Evolutionary conservation across 169 alveolate species (phyloP).

Genomic region (Plasmodium coatneyi): DNA sequence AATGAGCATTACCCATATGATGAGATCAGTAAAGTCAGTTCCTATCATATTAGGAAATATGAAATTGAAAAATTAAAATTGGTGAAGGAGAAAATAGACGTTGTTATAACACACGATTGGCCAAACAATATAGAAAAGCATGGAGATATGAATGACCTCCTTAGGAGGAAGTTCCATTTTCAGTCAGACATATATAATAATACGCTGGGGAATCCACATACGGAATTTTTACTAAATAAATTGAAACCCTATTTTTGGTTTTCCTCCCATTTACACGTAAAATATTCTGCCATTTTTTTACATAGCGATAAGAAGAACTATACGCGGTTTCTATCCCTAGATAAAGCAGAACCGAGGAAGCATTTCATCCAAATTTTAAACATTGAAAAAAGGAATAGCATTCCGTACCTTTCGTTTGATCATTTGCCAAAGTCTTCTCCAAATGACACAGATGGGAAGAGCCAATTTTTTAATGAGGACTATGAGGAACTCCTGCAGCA

Average conservation of each 20-base stretch:
- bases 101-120: slow-evolving; percentile 97
- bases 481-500: background rate
- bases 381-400: slow-evolving; percentile 2
- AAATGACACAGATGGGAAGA: background rate
- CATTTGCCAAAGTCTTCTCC: slow-evolving; percentile 10
- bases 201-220: slow-evolving; percentile 82
- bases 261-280: slow-evolving; percentile 83
- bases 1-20: slow-evolving; percentile 92
- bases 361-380: slow-evolving; percentile 67
- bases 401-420: background rate
- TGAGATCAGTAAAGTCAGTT: slow-evolving; percentile 88
- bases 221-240: slow-evolving; percentile 76
- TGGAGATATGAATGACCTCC: slow-evolving; percentile 87
- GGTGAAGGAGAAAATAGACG: slow-evolving; percentile 88
- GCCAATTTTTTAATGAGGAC: background rate
- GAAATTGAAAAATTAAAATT: slow-evolving; percentile 90
- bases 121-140: slow-evolving; percentile 91
- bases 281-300: slow-evolving; percentile 77
- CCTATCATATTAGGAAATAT: slow-evolving; percentile 92
- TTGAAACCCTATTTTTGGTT: slow-evolving; percentile 83
- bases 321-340: slow-evolving; percentile 28
- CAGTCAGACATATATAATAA: slow-evolving; percentile 46
- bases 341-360: slow-evolving; percentile 40
- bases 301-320: slow-evolving; percentile 77
- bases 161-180: slow-evolving; percentile 87